phyloP scores from a whole-genome alignment of 1,139 yeast genomes.

The Yamadazyma dendronema region DNA sequence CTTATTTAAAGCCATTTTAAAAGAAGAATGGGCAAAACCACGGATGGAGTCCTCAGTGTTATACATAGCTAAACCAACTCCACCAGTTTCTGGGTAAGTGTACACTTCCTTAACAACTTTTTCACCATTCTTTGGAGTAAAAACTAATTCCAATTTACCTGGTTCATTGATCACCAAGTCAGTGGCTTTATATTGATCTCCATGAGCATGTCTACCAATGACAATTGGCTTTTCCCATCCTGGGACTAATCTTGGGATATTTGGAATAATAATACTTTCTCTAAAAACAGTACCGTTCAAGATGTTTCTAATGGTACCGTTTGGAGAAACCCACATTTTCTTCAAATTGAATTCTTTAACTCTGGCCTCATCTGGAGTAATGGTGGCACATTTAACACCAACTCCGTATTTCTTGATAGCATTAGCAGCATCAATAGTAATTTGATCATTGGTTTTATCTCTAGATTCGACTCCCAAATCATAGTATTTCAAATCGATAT shows the following conservation, averaged over 20 bases:
- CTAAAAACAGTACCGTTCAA: conserved; percentile 96
- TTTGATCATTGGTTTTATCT: conserved; percentile 83
- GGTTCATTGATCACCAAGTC: conserved; percentile 77
- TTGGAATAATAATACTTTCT: conserved; percentile 90
- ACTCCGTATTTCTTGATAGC: conserved; percentile 89
- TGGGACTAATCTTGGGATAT: conserved; percentile 86
- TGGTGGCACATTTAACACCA: conserved; percentile 95
- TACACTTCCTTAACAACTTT: conserved; percentile 60
- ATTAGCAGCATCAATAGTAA: conserved; percentile 85
- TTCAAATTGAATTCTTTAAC: conserved; percentile 86
- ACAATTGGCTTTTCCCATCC: conserved; percentile 94
- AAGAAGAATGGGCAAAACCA: conserved; percentile 91
- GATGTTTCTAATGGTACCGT: conserved; percentile 93
- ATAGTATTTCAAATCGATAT: conserved; percentile 86
- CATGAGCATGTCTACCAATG: conserved; percentile 96
- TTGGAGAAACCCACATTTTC: conserved; percentile 97
- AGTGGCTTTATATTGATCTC: conserved; percentile 94
- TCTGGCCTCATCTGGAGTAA: conserved; percentile 97
- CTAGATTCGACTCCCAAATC: conserved; percentile 85
- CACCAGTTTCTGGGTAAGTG: conserved; percentile 64
- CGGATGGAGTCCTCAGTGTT: conserved; percentile 87
- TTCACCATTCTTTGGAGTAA: conserved; percentile 67
- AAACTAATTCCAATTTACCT: conserved; percentile 76
- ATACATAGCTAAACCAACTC: conserved; percentile 92
- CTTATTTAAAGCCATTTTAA: conserved; percentile 79